Evolutionary conservation across 164 flowering plant genomes (phyloP), one percentile per base, ranked within the genome.

Genomic region (Nymphaea thermarum): DNA sequence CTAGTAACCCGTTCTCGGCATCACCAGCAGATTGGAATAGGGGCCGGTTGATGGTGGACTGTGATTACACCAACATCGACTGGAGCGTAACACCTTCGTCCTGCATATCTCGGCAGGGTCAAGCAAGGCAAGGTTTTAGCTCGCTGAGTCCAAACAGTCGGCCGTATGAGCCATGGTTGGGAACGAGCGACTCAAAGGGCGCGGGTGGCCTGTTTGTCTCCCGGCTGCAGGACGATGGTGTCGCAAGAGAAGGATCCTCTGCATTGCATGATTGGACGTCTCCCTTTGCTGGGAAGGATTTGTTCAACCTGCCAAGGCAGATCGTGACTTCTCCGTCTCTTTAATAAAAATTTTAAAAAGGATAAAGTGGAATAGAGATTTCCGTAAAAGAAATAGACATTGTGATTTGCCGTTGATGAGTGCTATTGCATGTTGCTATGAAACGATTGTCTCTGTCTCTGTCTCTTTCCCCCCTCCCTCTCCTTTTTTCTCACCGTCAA

Each of bases 61-160:
- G 82, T 14, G 93, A 90, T 62, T 90, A 90, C 78, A 77, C 82
- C 47, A 85, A 61, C 77, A 81, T 90, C 71, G 96, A 90, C 70
- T 90, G 96, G 96, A 79, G 85, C 42, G 67, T 90, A 51, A 51
- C 57, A 51, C 57, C 57, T 3, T 51, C 57, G 0, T 10, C 57
- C 57, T 51, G 57, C 57, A 51, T 51, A 51, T 51, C 57, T 51
- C 57, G 57, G 57, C 57, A 8, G 12, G 14, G 14, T 51, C 57
- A 10, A 15, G 8, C 57, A 51, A 15, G 4, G 57, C 57, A 15
- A 51, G 57, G 57, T 10, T 51, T 51, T 51, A 8, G 8, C 12
- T 15, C 57, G 2, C 14, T 51, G 57, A 15, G 57, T 51, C 12
- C 57, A 3, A 51, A 51, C 14, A 15, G 57, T 51, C 57, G 14